Base-by-base conservation (phyloP, 2,329 filamentous ascomycete genomes). In the Stagonosporopsis rhizophila region DNA sequence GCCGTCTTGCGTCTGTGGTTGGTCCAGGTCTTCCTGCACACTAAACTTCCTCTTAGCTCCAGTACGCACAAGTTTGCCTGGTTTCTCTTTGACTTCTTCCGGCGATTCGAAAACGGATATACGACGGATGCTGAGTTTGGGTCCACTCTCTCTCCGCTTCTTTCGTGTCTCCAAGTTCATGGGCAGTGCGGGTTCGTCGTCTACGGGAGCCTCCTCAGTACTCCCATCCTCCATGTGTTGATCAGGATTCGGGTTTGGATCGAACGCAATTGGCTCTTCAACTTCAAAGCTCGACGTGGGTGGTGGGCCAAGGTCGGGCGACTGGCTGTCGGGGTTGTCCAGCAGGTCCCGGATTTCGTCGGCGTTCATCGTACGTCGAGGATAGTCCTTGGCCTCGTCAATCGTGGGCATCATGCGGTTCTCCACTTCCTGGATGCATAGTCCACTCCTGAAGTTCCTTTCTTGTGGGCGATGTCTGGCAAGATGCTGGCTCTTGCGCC, bases 341-440 rank as follows among this genome's bases (percentile, higher is more conserved):
- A 87, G 32, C 3, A 79, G 70, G 4, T 73, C 69, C 22, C 70
- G 75, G 35, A 90, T 86, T 65, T 90, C 85, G 7, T 87, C 84
- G 20, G 81, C 80, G 61, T 86, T 88, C 68, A 92, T 79, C 9
- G 89, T 90, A 64, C 82, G 81, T 48, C 90, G 81, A 11, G 88
- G 87, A 67, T 85, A 90, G 2, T 81, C 76, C 67, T 89, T 91
- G 70, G 86, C 84, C 73, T 94, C 90, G 34, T 83, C 78, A 46
- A 94, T 92, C 1, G 87, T 85, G 8, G 88, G 84, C 62, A 91
- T 72, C 67, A 85, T 80, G 20, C 82, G 81, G 62, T 87, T 82
- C 61, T 83, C 79, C 22, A 78, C 67, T 50, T 73, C 70, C 42
- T 73, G 70, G 12, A 75, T 53, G 3, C 71, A 69, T 38, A 72